Evolutionary conservation across 2,329 filamentous ascomycete genomes (phyloP), one percentile per base, ranked within the genome.

Genomic region (Fusarium heterosporum): DNA sequence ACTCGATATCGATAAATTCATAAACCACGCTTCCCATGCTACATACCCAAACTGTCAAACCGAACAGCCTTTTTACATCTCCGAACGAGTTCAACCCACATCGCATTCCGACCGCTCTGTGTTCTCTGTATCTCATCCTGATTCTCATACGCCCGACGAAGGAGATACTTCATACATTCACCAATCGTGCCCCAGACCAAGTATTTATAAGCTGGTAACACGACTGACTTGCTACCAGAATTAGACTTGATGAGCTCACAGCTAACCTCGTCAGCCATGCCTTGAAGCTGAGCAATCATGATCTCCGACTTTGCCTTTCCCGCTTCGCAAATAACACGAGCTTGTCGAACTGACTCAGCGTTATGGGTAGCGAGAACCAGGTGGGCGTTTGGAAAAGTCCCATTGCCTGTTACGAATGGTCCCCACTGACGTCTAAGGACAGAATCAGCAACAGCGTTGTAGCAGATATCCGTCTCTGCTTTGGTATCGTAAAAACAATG

Each of bases 191-290:
- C 89, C 89, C 89, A 91, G 19, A 89, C 87, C 13, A 90, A 78
- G 71, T 90, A 90, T 79, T 91, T 90, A 78, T 87, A 90, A 28
- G 89, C 89, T 17, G 90, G 83, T 38, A 90, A 81, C 4, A 68
- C 57, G 8, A 69, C 45, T 3, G 70, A 55, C 43, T 61, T 64
- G 17, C 73, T 72, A 3, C 72, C 66, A 39, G 72, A 68, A 49
- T 73, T 72, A 4, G 77, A 76, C 57, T 78, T 75, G 26, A 79
- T 76, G 12, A 90, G 78, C 75, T 88, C 85, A 74, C 86, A 89
- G 76, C 90, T 93, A 50, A 97, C 88, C 75, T 97, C 94, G 71
- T 97, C 95, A 2, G 95, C 95, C 95, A 98, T 98, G 36, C 95
- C 94, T 81, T 95, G 91, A 2, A 97, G 85, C 79, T 97, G 94